These are phyloP conservation scores for Coleophoma eucalyptorum DNA, from an alignment of 2,329 filamentous ascomycete genomes.

Conservation along the genomic window DNA sequence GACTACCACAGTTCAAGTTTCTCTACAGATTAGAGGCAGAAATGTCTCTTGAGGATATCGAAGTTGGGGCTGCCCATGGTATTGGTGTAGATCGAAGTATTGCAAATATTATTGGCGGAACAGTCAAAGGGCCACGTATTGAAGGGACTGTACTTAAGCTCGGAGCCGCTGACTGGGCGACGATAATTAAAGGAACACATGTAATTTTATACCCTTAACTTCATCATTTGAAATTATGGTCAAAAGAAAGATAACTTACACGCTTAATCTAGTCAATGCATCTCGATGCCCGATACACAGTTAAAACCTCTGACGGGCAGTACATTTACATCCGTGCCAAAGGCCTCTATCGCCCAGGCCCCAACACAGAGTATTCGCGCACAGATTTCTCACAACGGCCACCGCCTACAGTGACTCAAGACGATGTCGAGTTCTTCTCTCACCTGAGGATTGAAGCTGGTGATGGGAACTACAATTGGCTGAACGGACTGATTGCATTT, in stretches of 20 bases:
- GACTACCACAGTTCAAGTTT: background rate
- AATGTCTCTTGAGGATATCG: background rate
- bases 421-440: background rate
- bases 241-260: background rate
- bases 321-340: background rate
- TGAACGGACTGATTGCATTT: background rate
- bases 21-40: background rate
- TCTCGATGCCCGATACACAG: background rate
- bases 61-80: background rate
- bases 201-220: background rate
- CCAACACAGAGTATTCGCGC: too few relatives aligned
- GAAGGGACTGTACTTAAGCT: background rate
- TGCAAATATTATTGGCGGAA: background rate
- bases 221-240: background rate
- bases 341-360: too few relatives aligned
- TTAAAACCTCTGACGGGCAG: background rate
- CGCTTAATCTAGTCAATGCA: background rate
- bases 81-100: background rate
- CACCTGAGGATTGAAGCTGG: background rate
- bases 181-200: background rate
- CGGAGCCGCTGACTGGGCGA: background rate
- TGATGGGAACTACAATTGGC: background rate
- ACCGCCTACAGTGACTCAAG: too few relatives aligned
- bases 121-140: background rate
- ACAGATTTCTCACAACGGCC: too few relatives aligned